These are phyloP conservation scores for Curvularia lunata DNA, from an alignment of 2,329 filamentous ascomycete genomes.

Conservation along the genomic window DNA sequence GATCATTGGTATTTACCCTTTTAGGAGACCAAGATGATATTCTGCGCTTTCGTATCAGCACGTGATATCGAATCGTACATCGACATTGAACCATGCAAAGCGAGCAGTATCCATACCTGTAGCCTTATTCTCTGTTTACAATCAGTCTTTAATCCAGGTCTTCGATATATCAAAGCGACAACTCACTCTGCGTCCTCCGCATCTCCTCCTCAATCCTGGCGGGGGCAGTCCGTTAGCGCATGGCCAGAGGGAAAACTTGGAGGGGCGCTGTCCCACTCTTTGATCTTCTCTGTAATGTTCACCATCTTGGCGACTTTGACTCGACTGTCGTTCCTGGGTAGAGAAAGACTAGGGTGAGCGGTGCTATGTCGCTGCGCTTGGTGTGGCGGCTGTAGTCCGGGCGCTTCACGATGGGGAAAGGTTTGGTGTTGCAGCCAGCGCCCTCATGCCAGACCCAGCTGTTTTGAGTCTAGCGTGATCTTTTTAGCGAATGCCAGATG, in stretches of 20 bases:
- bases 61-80: constrained; percentile 26
- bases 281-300: constrained; percentile 99
- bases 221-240: constrained; percentile 37
- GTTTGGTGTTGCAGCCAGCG: constrained; percentile 44
- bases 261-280: constrained; percentile 71
- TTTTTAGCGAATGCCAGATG: constrained; percentile 30
- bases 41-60: constrained; percentile 64
- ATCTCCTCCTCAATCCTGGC: constrained; percentile 98
- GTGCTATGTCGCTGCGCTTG: constrained; percentile 3
- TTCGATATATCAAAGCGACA: not conserved
- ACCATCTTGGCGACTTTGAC: constrained; percentile 70
- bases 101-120: constrained; percentile 71
- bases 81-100: not conserved
- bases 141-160: constrained; percentile 41
- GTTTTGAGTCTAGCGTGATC: constrained; percentile 24
- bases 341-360: constrained; percentile 16
- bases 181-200: constrained; percentile 93
- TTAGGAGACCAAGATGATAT: constrained; percentile 96
- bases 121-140: constrained; percentile 86
- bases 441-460: constrained; percentile 13
- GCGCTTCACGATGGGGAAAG: constrained; percentile 39
- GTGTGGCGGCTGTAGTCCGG: constrained; percentile 20
- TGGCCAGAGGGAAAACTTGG: constrained; percentile 36
- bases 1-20: constrained; percentile 68
- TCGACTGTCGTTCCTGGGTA: constrained; percentile 3